Conservation (phyloP, 306 rosid species). For the Spatholobus suberectus region DNA sequence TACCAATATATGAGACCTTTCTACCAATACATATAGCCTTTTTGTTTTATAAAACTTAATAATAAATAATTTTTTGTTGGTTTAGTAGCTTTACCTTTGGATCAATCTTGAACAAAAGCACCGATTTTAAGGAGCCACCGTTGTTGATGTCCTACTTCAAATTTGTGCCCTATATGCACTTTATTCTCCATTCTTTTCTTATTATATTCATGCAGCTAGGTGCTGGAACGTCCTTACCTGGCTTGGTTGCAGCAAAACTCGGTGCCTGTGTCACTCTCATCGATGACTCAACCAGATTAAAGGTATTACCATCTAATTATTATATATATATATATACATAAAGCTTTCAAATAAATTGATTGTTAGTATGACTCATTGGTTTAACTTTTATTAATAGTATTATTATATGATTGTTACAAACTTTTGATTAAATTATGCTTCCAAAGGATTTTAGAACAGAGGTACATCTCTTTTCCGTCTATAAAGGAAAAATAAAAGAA, state of each 20-base stretch:
- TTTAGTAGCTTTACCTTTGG: no score
- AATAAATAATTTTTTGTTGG: no score
- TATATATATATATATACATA: no score
- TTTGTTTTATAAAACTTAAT: no score
- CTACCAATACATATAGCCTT: no score
- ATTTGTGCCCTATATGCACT: neutral
- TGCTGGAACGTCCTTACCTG: slow-evolving; percentile 82
- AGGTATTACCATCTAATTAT: no score
- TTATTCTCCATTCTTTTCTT: neutral
- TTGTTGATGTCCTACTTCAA: slow-evolving; percentile 58
- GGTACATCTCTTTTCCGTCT: no score
- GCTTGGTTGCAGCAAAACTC: slow-evolving; percentile 75
- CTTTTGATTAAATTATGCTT: neutral
- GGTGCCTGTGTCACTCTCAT: slow-evolving; percentile 76
- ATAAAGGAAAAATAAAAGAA: no score
- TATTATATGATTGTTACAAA: neutral
- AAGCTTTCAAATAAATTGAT: neutral
- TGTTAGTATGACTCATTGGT: neutral
- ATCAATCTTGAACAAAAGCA: no score
- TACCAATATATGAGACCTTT: no score
- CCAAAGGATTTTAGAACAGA: no score
- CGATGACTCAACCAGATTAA: slow-evolving; percentile 58
- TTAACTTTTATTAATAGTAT: neutral
- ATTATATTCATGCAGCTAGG: slow-evolving; percentile 60
- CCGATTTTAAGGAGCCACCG: slow-evolving; percentile 62